Base-by-base conservation (phyloP, 2,329 filamentous ascomycete genomes). In the Tolypocladium tropicale region DNA sequence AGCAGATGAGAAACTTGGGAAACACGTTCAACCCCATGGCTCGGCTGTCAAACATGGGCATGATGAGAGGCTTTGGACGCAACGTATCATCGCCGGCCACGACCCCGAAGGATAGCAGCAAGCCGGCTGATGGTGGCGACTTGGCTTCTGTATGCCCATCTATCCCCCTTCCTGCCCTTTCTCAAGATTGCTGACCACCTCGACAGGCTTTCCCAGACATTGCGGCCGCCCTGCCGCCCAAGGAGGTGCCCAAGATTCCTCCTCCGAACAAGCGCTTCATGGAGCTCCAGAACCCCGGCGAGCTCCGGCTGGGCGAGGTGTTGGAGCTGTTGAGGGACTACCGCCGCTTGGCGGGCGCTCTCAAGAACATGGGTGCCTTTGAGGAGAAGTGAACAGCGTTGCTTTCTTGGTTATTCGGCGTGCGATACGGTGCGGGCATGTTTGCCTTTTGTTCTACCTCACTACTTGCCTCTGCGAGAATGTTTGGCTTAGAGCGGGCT, bases 21-120 rank as follows among this genome's bases (percentile, higher is more conserved):
- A 94, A 81, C 68, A 86, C 86, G 1, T 76, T 95, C 36, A 95
- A 95, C 64, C 90, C 90, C 3, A 85, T 95, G 68, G 89, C 85
- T 49, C 83, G 90, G 53, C 81, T 95, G 53, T 84, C 87, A 1
- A 76, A 84, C 36, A 90, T 94, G 67, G 81, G 81, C 56, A 80
- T 85, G 66, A 86, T 95, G 62, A 83, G 88, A 56, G 85, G 85
- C 1, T 93, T 95, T 63, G 88, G 89, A 1, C 77, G 86, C 54
- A 71, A 71, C 75, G 25, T 70, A 75, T 23, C 75, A 10, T 69
- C 68, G 9, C 64, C 68, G 2, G 58, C 70, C 1, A 58, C 68
- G 23, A 61, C 70, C 11, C 72, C 78, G 28, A 25, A 68, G 56
- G 67, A 77, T 64, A 49, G 64, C 68, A n/a, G 67, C 72, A 60